Evolutionary conservation across 139 green algal species (phyloP).

Genomic region (Chlorella sp.): DNA sequence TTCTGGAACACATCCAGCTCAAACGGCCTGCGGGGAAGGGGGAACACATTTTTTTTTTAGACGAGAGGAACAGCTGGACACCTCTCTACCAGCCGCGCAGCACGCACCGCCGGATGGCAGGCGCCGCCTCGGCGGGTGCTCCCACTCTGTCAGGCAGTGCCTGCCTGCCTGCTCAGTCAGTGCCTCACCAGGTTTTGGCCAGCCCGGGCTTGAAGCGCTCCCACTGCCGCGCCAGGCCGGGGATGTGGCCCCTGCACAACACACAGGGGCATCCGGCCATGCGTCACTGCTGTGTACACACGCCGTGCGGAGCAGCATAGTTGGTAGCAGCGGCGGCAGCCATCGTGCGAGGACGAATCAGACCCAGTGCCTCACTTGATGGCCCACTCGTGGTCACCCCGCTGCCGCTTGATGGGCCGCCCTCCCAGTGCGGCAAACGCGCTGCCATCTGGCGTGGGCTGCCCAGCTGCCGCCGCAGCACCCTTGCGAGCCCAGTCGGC

Average conservation of each 20-base stretch:
- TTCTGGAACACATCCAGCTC: constrained; percentile 96
- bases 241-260: constrained; percentile 25
- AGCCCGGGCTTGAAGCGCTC: constrained; percentile 30
- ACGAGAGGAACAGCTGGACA: too few relatives aligned
- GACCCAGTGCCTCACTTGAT: constrained; percentile 1
- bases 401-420: constrained; percentile 3
- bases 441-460: too few relatives aligned
- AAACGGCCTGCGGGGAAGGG: constrained; percentile 38
- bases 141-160: too few relatives aligned
- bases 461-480: neutral
- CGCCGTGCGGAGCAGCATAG: neutral
- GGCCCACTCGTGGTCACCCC: constrained; percentile 30
- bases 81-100: too few relatives aligned
- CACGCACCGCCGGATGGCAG: too few relatives aligned
- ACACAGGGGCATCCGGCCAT: neutral
- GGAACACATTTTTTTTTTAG: too few relatives aligned
- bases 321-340: neutral
- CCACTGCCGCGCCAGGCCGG: constrained; percentile 43
- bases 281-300: neutral
- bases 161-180: too few relatives aligned
- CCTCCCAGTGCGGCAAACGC: neutral
- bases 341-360: neutral
- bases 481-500: constrained; percentile 7
- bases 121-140: too few relatives aligned
- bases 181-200: constrained; percentile 36